Base-by-base conservation (phyloP, 2,329 filamentous ascomycete genomes). In the Incumbomyces lentus region DNA sequence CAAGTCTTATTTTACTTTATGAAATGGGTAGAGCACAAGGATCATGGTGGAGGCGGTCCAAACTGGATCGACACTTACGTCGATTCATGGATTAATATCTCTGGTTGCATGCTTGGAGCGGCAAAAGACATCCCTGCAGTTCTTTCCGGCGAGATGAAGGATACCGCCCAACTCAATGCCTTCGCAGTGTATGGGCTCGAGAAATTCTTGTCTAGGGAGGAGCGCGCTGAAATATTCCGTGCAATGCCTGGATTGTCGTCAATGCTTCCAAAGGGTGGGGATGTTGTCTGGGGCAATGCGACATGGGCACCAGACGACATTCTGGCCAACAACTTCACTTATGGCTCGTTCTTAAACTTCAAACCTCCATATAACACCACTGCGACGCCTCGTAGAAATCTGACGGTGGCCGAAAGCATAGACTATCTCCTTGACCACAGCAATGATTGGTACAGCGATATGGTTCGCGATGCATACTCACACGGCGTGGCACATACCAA, bases 71-170 rank as follows among this genome's bases (percentile, higher is more conserved):
- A 98, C 49, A 76, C 75, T 14, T 77, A 95, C 60, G 73, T 98
- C 43, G 92, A 93, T 55, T 84, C 86, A 2, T 98, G 93, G 89
- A 93, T 98, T 70, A 98, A 98, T 63, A 88, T 98, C 58, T 92
- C 85, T 55, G 92, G 92, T 5, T 98, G 90, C 65, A 95, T 98
- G 90, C 80, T 98, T 5, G 92, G 92, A 12, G 88, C 92, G 1
- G 73, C 88, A 48, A 98, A 98, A 68, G 90, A 85, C 49, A 69
- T 96, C 31, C 86, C 92, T 0, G 90, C 92, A 0, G 78, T 96
- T 0, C 72, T 98, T 1, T 95, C 89, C 0, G 92, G 92, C 26
- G 92, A 98, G 65, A 98, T 98, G 92, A 87, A 90, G 55, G 92
- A 98, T 60, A 98, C 92, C 0, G 92, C 90, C 1, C 92, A 96